Evolutionary conservation across 169 alveolate genomes (phyloP).

Genomic region (Ophryocystis elektroscirrha): DNA sequence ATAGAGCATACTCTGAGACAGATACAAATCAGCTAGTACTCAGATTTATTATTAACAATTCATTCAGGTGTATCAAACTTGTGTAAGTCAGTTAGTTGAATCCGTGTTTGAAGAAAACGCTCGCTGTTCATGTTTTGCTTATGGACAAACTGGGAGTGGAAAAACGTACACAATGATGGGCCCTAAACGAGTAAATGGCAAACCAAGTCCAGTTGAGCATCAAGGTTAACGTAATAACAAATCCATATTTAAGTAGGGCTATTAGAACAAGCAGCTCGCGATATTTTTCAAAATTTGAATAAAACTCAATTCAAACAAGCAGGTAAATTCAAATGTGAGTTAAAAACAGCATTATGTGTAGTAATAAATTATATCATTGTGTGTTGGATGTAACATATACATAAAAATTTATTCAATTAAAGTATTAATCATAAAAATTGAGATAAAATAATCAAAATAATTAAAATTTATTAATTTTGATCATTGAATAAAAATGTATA

Average conservation of each 20-base stretch:
- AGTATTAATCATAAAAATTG: no score
- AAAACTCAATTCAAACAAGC: neutral
- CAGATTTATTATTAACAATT: no score
- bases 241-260: conserved; percentile 12
- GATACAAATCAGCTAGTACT: conserved; percentile 39
- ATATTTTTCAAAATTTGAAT: conserved; percentile 8
- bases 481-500: no score
- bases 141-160: conserved; percentile 55
- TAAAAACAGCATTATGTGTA: neutral
- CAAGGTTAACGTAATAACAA: neutral
- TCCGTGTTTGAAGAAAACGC: conserved; percentile 30
- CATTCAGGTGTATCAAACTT: conserved; percentile 9
- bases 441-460: no score
- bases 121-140: conserved; percentile 50
- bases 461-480: no score
- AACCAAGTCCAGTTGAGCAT: neutral
- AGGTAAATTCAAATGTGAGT: neutral
- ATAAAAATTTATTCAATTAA: neutral
- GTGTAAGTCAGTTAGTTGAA: conserved; percentile 36
- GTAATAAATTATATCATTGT: neutral
- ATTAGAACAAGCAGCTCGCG: conserved; percentile 21
- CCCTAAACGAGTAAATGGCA: no score
- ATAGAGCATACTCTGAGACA: conserved; percentile 37
- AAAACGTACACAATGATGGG: conserved; percentile 60
- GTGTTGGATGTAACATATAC: neutral